Evolutionary conservation across 2,329 filamentous ascomycete species (phyloP).

Genomic region (Colletotrichum musicola): DNA sequence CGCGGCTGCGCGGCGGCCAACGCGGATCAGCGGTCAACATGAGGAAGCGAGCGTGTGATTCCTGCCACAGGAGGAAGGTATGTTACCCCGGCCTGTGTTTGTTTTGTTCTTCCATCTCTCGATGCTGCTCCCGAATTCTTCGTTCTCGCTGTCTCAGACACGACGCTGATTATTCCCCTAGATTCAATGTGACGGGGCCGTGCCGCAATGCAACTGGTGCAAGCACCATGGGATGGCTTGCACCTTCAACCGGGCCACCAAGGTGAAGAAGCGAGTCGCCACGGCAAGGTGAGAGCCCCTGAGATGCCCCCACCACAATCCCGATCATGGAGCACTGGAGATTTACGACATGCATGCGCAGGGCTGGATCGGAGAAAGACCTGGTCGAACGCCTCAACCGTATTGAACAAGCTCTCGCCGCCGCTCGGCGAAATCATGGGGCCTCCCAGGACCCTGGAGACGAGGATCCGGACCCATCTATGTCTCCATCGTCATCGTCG

Average conservation of each 20-base stretch:
- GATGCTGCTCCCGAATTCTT: neutral
- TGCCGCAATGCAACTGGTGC: constrained; percentile 63
- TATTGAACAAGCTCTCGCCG: constrained; percentile 53
- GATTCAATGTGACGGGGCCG: constrained; percentile 63
- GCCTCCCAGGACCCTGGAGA: constrained; percentile 10
- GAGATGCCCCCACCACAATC: neutral
- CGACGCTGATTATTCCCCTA: constrained; percentile 41
- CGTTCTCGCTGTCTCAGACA: neutral
- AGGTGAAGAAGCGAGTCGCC: constrained; percentile 31
- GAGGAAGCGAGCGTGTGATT: constrained; percentile 58
- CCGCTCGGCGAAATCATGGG: constrained; percentile 33
- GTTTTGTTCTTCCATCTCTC: neutral
- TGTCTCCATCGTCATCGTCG: constrained; percentile 27
- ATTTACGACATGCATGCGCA: constrained; percentile 25
- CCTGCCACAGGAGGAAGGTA: constrained; percentile 64
- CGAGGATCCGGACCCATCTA: constrained; percentile 14
- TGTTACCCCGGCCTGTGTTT: constrained; percentile 8
- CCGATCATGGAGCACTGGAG: constrained; percentile 2
- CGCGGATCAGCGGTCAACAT: constrained; percentile 26
- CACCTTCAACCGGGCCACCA: constrained; percentile 52
- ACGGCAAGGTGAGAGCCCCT: constrained; percentile 26
- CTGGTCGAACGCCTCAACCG: constrained; percentile 54
- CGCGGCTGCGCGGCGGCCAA: constrained; percentile 25
- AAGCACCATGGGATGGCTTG: constrained; percentile 60
- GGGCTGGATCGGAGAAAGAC: constrained; percentile 43